Conservation (phyloP, 495 filamentous ascomycete genomes). For the Penicillium coprophilum region DNA sequence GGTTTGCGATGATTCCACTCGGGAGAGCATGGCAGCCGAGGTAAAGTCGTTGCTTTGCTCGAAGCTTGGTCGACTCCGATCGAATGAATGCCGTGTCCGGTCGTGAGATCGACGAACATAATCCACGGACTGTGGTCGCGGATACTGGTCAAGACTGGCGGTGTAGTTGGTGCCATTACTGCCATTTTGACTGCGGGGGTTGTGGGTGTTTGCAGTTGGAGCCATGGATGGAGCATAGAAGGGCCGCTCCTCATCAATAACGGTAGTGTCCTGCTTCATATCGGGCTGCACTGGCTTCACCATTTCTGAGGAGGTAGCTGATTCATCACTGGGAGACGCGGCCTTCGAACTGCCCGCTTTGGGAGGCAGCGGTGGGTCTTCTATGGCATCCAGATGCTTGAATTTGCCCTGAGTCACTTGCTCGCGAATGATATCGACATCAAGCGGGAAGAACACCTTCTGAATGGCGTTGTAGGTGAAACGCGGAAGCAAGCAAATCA, state of each 20-base stretch:
- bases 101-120: conserved; percentile 76
- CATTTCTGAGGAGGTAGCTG: conserved; percentile 61
- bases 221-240: conserved; percentile 89
- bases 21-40: conserved; percentile 75
- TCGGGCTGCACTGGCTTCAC: conserved; percentile 62
- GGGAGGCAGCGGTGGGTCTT: conserved; percentile 39
- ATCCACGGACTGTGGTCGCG: conserved; percentile 57
- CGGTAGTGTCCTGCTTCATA: conserved; percentile 54
- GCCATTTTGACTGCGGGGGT: conserved; percentile 81
- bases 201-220: conserved; percentile 73
- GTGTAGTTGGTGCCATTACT: conserved; percentile 95
- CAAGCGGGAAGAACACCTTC: conserved; percentile 88
- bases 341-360: conserved; percentile 19
- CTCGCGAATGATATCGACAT: conserved; percentile 96
- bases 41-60: conserved; percentile 89
- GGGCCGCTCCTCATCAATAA: conserved; percentile 79
- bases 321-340: conserved; percentile 38
- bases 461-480: conserved; percentile 82
- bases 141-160: conserved; percentile 53
- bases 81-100: conserved; percentile 58
- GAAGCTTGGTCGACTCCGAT: conserved; percentile 63
- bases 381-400: conserved; percentile 60
- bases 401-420: conserved; percentile 80
- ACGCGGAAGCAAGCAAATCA: conserved; percentile 79
- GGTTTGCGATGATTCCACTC: conserved; percentile 75